These are phyloP conservation scores for Besnoitia besnoiti DNA, from an alignment of 169 alveolate species.

Conservation along the genomic window DNA sequence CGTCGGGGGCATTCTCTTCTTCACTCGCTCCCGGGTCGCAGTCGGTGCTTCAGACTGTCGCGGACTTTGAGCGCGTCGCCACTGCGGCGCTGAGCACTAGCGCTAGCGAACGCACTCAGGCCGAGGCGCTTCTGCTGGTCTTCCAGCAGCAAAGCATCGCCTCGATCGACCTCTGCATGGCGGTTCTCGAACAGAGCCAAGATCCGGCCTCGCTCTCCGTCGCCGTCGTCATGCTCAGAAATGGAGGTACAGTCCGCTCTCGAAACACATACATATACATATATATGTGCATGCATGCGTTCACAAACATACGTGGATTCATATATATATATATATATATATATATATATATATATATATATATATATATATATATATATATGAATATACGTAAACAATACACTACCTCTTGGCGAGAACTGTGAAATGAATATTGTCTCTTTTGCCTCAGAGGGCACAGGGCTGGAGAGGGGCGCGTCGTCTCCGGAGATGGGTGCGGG, in stretches of 20 bases:
- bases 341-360: too few relatives aligned
- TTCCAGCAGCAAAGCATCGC: background rate
- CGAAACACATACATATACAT: background rate
- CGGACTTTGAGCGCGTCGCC: background rate
- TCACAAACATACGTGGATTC: background rate
- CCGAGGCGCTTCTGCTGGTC: background rate
- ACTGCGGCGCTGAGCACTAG: background rate
- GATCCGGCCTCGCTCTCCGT: slow-evolving; percentile 33
- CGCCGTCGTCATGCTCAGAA: slow-evolving; percentile 31
- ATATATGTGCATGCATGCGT: background rate
- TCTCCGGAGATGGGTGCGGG: too few relatives aligned
- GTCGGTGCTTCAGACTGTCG: background rate
- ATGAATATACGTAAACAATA: background rate
- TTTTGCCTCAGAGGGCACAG: too few relatives aligned
- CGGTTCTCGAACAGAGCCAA: background rate
- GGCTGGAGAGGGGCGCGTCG: too few relatives aligned
- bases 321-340: too few relatives aligned
- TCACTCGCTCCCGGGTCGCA: background rate
- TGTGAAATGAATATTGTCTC: background rate
- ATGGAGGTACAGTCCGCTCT: background rate
- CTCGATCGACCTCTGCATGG: background rate
- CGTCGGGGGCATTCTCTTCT: background rate
- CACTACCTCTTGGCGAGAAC: background rate
- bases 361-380: too few relatives aligned
- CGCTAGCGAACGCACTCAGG: background rate